These are phyloP conservation scores for Leccinum obscurum DNA, from an alignment of 768 basidiomycete genomes.

Conservation along the genomic window DNA sequence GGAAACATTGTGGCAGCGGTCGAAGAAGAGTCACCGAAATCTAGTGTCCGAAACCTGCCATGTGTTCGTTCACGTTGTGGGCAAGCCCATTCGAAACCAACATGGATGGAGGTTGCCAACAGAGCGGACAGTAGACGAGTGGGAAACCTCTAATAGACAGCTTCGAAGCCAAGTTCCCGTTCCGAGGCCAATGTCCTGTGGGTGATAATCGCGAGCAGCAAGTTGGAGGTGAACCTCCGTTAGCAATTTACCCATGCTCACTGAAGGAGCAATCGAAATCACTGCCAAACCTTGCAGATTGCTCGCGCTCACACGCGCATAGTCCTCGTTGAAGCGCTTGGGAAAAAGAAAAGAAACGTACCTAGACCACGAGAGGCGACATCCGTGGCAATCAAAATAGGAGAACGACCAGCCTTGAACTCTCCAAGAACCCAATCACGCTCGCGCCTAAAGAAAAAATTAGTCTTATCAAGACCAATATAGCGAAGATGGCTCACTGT, in stretches of 20 bases:
- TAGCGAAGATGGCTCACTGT: constrained; percentile 58
- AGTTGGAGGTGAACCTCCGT: constrained; percentile 14
- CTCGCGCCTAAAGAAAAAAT: constrained; percentile 63
- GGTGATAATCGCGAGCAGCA: constrained; percentile 27
- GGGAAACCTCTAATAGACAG: constrained; percentile 21
- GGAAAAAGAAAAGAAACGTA: constrained; percentile 60
- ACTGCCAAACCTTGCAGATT: constrained; percentile 30
- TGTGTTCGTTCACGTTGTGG: constrained; percentile 21
- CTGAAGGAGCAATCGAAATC: constrained; percentile 23
- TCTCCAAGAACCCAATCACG: constrained; percentile 99
- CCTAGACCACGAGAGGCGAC: constrained; percentile 99
- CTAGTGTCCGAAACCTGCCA: constrained; percentile 25
- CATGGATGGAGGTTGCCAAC: constrained; percentile 21
- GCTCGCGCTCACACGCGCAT: constrained; percentile 33
- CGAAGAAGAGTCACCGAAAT: constrained; percentile 25
- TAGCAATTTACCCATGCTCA: constrained; percentile 26
- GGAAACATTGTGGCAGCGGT: constrained; percentile 22
- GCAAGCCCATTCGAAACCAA: constrained; percentile 25
- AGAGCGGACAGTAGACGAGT: constrained; percentile 25
- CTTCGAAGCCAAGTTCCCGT: constrained; percentile 19
- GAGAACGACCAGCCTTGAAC: constrained; percentile 97
- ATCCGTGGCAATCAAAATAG: constrained; percentile 98
- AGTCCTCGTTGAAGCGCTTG: constrained; percentile 35
- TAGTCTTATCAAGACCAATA: not conserved
- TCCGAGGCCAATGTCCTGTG: constrained; percentile 27